Conservation (phyloP, 805 yeast genomes). For the Wickerhamiella kazuoi region DNA sequence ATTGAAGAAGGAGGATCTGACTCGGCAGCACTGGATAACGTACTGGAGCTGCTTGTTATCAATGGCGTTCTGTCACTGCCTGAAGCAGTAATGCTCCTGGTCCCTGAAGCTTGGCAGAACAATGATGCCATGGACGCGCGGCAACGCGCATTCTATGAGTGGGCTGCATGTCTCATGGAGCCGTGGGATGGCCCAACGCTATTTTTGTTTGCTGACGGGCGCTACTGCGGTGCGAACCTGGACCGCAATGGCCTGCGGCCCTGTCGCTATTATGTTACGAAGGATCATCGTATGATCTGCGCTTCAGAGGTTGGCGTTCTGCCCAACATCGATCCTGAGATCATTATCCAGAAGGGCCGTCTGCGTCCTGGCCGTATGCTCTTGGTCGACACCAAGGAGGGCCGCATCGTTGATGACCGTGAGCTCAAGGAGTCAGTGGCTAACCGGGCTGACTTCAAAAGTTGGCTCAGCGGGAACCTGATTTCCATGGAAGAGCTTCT, state of each 20-base stretch:
- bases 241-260: slow-evolving; percentile 97
- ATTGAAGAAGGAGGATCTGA: slow-evolving; percentile 98
- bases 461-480: slow-evolving; percentile 79
- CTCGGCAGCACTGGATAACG: slow-evolving; percentile 95
- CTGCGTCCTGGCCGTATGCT: slow-evolving; percentile 93
- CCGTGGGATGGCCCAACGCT: slow-evolving; percentile 99
- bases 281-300: slow-evolving; percentile 88
- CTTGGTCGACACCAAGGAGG: slow-evolving; percentile 82
- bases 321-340: slow-evolving; percentile 57
- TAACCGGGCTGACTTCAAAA: slow-evolving; percentile 71
- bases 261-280: slow-evolving; percentile 89
- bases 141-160: slow-evolving; percentile 88
- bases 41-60: slow-evolving; percentile 73
- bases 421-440: slow-evolving; percentile 71
- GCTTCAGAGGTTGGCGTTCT: slow-evolving; percentile 98
- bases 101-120: slow-evolving; percentile 97
- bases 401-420: slow-evolving; percentile 82
- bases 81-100: slow-evolving; percentile 91
- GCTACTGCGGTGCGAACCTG: slow-evolving; percentile 95
- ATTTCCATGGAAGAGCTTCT: slow-evolving; percentile 66
- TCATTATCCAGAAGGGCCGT: slow-evolving; percentile 78
- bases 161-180: slow-evolving; percentile 99
- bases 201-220: slow-evolving; percentile 90
- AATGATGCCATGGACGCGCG: slow-evolving; percentile 73
- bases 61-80: slow-evolving; percentile 87